phyloP scores from a whole-genome alignment of 305 asterid genomes.

The Petunia hybrid region DNA sequence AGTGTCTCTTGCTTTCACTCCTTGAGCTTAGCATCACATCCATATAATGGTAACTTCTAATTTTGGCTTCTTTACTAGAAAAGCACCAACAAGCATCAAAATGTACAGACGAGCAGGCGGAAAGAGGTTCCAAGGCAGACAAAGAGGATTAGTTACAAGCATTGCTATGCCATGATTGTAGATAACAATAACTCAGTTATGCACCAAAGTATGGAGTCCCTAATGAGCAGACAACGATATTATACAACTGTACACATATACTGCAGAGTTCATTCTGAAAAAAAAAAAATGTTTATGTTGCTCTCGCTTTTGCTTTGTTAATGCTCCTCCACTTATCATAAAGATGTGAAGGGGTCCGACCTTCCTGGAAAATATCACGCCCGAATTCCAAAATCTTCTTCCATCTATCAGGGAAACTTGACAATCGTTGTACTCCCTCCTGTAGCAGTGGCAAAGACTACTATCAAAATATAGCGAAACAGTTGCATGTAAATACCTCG shows the following conservation, averaged over 20 bases:
- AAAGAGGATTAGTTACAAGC: not conserved
- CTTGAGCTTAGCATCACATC: not conserved
- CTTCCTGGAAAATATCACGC: slow-evolving; percentile 51
- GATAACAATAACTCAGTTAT: not conserved
- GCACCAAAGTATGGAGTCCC: not conserved
- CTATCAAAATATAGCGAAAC: not conserved
- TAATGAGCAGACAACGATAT: not conserved
- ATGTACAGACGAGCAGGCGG: too few species aligned
- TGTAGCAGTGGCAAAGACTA: slow-evolving; percentile 47
- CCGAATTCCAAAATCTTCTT: slow-evolving; percentile 64
- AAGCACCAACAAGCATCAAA: not conserved
- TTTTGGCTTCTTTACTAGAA: not conserved
- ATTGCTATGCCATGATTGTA: not conserved
- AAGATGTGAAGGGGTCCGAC: slow-evolving; percentile 70
- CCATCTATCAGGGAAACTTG: slow-evolving; percentile 50
- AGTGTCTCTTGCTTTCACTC: not conserved
- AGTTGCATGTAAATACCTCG: too few species aligned
- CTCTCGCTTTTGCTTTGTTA: slow-evolving; percentile 44
- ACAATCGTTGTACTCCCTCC: slow-evolving; percentile 53
- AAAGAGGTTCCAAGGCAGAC: not conserved
- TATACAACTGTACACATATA: not conserved
- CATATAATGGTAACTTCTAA: not conserved
- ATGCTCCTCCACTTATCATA: slow-evolving; percentile 88
- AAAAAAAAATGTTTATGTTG: not conserved
- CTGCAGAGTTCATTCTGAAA: not conserved